Evolutionary conservation across 1,139 yeast species (phyloP).

Genomic region (Hemisphaericaspora xylofermentans): DNA sequence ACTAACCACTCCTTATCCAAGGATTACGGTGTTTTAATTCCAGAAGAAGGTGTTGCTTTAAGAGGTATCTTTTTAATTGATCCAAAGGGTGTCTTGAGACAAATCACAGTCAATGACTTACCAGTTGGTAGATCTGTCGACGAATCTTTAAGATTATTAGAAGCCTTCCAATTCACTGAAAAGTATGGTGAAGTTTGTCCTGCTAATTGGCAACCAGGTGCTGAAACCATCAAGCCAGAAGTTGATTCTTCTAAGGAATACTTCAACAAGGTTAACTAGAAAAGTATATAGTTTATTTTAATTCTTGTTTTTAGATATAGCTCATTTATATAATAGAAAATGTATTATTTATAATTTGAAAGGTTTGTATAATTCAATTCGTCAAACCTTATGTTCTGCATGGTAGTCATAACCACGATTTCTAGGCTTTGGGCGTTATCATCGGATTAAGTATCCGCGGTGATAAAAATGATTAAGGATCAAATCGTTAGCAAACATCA

Average conservation of each 20-base stretch:
- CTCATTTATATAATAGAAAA: not conserved
- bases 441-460: no score
- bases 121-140: conserved; percentile 99
- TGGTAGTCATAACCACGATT: no score
- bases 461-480: no score
- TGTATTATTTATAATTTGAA: no score
- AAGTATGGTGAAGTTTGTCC: conserved; percentile 98
- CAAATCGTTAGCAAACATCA: no score
- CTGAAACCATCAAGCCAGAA: conserved; percentile 89
- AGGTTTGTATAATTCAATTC: no score
- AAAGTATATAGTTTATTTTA: conserved; percentile 3
- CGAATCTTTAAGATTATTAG: conserved; percentile 94
- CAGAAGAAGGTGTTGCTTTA: conserved; percentile 93
- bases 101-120: conserved; percentile 94
- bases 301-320: not conserved
- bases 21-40: conserved; percentile 96
- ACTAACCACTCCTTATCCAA: conserved; percentile 91
- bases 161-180: conserved; percentile 98
- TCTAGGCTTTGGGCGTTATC: no score
- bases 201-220: conserved; percentile 99
- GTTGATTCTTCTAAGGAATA: conserved; percentile 80
- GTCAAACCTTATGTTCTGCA: no score
- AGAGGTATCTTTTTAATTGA: conserved; percentile 98
- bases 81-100: conserved; percentile 93
- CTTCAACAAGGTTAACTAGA: conserved; percentile 62